These are phyloP conservation scores for Polytolypa hystricis DNA, from an alignment of 2,329 filamentous ascomycete genomes.

Conservation along the genomic window DNA sequence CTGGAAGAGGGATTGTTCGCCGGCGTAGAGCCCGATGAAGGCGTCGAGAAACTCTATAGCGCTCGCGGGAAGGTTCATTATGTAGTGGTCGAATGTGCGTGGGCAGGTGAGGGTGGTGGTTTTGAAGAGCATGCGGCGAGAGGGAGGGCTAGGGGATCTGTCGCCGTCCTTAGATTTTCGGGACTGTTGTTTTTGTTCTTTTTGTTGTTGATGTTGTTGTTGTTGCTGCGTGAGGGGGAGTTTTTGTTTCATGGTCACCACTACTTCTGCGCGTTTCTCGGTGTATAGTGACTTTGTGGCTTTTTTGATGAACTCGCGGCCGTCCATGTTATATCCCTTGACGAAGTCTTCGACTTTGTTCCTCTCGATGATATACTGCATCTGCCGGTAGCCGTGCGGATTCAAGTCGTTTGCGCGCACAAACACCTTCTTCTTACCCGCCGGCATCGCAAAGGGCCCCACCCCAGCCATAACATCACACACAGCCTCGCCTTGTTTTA, in stretches of 20 bases:
- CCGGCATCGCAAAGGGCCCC: constrained; percentile 85
- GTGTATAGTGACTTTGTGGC: constrained; percentile 49
- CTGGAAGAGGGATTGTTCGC: constrained; percentile 53
- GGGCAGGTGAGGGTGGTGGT: constrained; percentile 36
- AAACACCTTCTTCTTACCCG: constrained; percentile 79
- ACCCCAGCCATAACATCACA: constrained; percentile 97
- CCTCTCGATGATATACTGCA: constrained; percentile 56
- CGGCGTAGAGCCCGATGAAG: constrained; percentile 72
- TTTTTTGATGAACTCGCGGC: constrained; percentile 63
- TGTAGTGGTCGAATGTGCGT: constrained; percentile 74
- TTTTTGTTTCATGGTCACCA: background rate
- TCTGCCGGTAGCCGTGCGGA: constrained; percentile 67
- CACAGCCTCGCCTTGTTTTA: constrained; percentile 75
- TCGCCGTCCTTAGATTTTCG: constrained; percentile 16
- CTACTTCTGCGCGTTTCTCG: constrained; percentile 40
- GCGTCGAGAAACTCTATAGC: constrained; percentile 71
- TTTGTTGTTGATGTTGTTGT: constrained; percentile 27
- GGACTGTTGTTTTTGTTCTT: constrained; percentile 17
- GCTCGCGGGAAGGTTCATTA: constrained; percentile 93
- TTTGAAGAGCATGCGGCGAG: constrained; percentile 16
- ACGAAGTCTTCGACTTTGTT: constrained; percentile 79
- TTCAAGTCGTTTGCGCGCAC: constrained; percentile 98
- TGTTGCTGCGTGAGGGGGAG: constrained; percentile 29
- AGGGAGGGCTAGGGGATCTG: constrained; percentile 19
- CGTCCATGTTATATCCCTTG: constrained; percentile 69